These are phyloP conservation scores for Debaryomyces sp. DNA, from an alignment of 1,139 yeast species.

Conservation along the genomic window DNA sequence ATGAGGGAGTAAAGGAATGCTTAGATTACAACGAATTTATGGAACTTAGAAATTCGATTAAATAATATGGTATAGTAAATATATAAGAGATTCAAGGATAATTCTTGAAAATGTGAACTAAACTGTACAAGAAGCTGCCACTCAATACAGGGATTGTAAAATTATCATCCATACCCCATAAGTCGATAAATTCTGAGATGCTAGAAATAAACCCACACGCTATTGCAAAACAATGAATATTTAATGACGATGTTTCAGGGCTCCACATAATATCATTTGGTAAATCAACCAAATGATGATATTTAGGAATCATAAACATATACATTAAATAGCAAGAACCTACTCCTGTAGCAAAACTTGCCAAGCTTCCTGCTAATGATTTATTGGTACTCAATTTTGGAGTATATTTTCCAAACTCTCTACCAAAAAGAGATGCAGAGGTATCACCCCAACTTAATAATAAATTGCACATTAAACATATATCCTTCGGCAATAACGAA, in stretches of 20 bases:
- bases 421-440: slow-evolving; percentile 92
- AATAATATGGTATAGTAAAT: background rate
- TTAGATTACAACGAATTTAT: slow-evolving; percentile 31
- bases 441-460: slow-evolving; percentile 96
- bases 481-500: slow-evolving; percentile 73
- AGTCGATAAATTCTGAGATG: slow-evolving; percentile 80
- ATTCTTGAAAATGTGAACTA: slow-evolving; percentile 31
- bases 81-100: background rate
- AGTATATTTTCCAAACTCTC: slow-evolving; percentile 80
- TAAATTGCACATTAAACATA: slow-evolving; percentile 72
- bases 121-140: slow-evolving; percentile 59
- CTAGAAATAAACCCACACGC: slow-evolving; percentile 82
- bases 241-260: slow-evolving; percentile 59
- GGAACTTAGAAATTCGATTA: slow-evolving; percentile 14
- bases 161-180: slow-evolving; percentile 83
- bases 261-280: slow-evolving; percentile 67
- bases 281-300: slow-evolving; percentile 45
- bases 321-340: slow-evolving; percentile 67
- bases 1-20: slow-evolving; percentile 40
- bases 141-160: slow-evolving; percentile 90
- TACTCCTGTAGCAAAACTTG: slow-evolving; percentile 80
- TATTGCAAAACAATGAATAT: slow-evolving; percentile 53
- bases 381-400: slow-evolving; percentile 75
- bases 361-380: slow-evolving; percentile 86
- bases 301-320: slow-evolving; percentile 69